These are phyloP conservation scores for Ocimum tenuiflorum DNA, from an alignment of 257 asterid species.

Conservation along the genomic window DNA sequence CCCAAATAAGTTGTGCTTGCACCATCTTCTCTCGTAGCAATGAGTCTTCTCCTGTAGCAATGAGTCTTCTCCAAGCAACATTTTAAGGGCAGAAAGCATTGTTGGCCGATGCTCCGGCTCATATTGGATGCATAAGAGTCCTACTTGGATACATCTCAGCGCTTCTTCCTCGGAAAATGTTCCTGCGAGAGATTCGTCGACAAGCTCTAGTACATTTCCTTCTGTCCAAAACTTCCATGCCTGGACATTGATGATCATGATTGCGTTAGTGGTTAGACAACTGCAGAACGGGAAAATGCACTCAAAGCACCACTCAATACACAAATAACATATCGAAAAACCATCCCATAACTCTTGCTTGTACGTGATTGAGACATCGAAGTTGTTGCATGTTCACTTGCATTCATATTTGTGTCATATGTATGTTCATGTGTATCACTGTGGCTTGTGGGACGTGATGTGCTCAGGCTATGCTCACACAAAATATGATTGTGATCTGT, in stretches of 20 bases:
- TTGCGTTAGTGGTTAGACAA: not conserved
- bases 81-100: slow-evolving; percentile 1
- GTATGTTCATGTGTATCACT: no score
- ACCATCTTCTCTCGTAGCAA: not conserved
- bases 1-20: not conserved
- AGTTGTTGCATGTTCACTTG: not conserved
- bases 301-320: not conserved
- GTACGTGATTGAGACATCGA: not conserved
- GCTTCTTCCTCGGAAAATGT: slow-evolving; percentile 8
- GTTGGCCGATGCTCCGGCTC: slow-evolving; percentile 6
- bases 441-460: no score
- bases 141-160: slow-evolving; percentile 18
- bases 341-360: no score
- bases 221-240: slow-evolving; percentile 4
- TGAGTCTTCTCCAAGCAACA: slow-evolving; percentile 14
- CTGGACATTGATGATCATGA: not conserved
- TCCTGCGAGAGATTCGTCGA: not conserved
- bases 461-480: no score
- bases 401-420: no score
- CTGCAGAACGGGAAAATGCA: not conserved
- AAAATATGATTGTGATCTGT: not conserved
- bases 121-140: slow-evolving; percentile 6
- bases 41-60: not conserved
- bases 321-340: no score
- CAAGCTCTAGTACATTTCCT: not conserved